phyloP scores from a whole-genome alignment of 352 stramenopile species.

The Plasmopara viticola region DNA sequence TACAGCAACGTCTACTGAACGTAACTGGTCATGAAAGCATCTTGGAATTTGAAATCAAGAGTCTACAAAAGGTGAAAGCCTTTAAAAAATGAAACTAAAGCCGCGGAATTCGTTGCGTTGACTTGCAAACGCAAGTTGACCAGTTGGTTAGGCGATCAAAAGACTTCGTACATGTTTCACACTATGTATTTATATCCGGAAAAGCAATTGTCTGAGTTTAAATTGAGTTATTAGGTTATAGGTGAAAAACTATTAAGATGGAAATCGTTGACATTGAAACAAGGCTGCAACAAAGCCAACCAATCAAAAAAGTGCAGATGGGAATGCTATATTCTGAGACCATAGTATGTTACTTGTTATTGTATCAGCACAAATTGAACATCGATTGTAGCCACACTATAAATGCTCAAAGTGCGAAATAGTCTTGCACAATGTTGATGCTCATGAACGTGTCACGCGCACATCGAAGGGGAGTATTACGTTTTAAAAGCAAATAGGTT shows the following conservation, averaged over 20 bases:
- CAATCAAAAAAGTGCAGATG: no score
- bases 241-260: constrained; percentile 17
- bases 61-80: constrained; percentile 27
- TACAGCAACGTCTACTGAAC: constrained; percentile 45
- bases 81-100: constrained; percentile 11
- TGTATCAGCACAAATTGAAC: no score
- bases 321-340: no score
- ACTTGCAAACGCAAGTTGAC: constrained; percentile 10
- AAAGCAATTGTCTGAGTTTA: background rate
- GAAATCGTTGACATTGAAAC: constrained; percentile 10
- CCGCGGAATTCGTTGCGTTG: constrained; percentile 7
- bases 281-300: constrained; percentile 7
- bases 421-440: no score
- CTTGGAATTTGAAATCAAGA: background rate
- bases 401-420: no score
- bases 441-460: no score
- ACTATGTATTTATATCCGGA: background rate
- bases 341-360: no score
- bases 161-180: background rate
- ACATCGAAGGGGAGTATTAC: no score
- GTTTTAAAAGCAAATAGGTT: no score
- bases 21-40: constrained; percentile 21
- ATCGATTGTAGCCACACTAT: no score
- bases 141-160: constrained; percentile 15
- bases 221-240: constrained; percentile 4